These are phyloP conservation scores for Endocladia muricata DNA, from an alignment of 31 red algal genomes.

Conservation along the genomic window DNA sequence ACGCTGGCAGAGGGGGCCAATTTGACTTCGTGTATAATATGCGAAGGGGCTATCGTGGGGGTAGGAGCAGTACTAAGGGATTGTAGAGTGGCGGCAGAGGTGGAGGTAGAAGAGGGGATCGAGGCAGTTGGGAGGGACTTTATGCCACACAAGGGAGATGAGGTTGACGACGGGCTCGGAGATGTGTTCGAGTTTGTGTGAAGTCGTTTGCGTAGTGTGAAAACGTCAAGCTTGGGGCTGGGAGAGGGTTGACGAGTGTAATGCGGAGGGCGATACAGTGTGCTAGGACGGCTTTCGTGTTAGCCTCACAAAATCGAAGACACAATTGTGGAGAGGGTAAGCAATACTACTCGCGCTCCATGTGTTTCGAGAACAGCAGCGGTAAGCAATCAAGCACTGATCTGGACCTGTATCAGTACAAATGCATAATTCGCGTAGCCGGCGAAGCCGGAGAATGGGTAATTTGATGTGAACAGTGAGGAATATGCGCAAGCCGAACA, in stretches of 20 bases:
- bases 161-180: conserved; percentile 8
- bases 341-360: no score
- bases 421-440: no score
- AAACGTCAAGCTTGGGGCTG: neutral
- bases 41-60: conserved; percentile 38
- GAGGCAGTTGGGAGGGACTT: conserved; percentile 41
- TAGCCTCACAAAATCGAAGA: no score
- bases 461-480: no score
- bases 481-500: no score
- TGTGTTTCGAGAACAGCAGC: no score
- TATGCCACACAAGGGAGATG: neutral
- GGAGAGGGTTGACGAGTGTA: neutral
- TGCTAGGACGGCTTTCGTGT: neutral
- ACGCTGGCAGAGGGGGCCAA: conserved; percentile 56
- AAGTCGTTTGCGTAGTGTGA: neutral
- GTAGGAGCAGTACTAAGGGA: conserved; percentile 37
- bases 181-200: conserved; percentile 19
- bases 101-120: conserved; percentile 16
- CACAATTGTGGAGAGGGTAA: no score
- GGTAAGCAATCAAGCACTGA: no score
- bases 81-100: conserved; percentile 49
- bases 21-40: conserved; percentile 61
- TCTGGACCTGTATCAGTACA: no score
- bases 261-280: neutral
- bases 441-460: no score